Conservation (phyloP, 1,284 basidiomycete genomes). For the Phlebopus sp. region DNA sequence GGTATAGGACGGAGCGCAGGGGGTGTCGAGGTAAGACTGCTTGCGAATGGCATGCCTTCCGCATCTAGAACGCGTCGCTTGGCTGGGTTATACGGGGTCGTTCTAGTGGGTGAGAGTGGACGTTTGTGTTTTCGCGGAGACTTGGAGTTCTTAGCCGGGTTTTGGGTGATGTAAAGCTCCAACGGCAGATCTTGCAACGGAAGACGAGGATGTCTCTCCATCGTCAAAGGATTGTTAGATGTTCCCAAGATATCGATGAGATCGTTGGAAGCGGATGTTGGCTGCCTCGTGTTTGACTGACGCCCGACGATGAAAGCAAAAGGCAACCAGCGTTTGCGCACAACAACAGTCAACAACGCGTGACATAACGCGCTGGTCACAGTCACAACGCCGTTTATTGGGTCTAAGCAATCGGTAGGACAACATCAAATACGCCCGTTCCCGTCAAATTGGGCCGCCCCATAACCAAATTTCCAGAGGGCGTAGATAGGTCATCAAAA, state of each 20-base stretch:
- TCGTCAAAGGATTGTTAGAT: conserved; percentile 16
- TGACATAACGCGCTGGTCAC: conserved; percentile 11
- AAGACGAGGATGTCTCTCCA: conserved; percentile 35
- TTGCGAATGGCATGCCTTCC: conserved; percentile 44
- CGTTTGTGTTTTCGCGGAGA: conserved; percentile 40
- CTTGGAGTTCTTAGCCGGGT: conserved; percentile 22
- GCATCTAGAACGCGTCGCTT: conserved; percentile 66
- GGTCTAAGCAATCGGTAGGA: conserved; percentile 47
- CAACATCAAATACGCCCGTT: conserved; percentile 86
- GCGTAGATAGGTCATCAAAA: conserved; percentile 87
- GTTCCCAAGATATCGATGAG: conserved; percentile 22
- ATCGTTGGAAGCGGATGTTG: no score
- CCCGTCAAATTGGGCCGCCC: conserved; percentile 82
- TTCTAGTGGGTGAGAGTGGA: conserved; percentile 50
- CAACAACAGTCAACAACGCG: conserved; percentile 27
- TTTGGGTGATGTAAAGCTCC: conserved; percentile 44
- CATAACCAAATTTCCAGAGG: conserved; percentile 89
- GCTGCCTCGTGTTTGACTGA: conserved; percentile 18
- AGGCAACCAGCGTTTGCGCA: conserved; percentile 15
- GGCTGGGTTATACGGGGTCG: conserved; percentile 52
- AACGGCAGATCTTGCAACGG: conserved; percentile 60
- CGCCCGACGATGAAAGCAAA: conserved; percentile 12
- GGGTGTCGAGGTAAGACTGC: conserved; percentile 14
- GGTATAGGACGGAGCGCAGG: conserved; percentile 21
- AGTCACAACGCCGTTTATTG: background rate